phyloP scores from a whole-genome alignment of 163 green algal genomes.

The Chlamydomonas reinhardtii region DNA sequence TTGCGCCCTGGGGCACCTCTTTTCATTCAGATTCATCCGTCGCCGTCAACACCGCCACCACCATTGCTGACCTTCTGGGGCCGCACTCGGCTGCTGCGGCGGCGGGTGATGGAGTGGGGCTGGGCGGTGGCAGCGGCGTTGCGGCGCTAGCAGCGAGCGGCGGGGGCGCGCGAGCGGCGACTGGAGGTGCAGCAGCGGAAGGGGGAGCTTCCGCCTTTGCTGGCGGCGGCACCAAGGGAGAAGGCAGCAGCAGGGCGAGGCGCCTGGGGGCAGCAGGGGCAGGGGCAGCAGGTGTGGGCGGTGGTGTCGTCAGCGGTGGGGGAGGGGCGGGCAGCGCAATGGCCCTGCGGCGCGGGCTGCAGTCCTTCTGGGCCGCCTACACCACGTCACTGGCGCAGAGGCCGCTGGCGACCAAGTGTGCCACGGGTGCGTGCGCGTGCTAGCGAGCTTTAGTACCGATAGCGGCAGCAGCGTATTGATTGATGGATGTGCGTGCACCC shows the following conservation, averaged over 20 bases:
- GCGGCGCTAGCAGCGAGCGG: no score
- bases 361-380: constrained; percentile 36
- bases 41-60: background rate
- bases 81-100: background rate
- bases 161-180: no score
- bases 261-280: background rate
- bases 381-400: constrained; percentile 21
- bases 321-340: background rate
- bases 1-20: no score
- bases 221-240: background rate
- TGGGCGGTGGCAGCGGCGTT: background rate
- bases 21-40: background rate
- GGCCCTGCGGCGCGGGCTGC: constrained; percentile 26
- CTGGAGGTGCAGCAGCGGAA: background rate
- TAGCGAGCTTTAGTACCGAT: no score
- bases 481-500: no score
- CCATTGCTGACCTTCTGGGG: background rate
- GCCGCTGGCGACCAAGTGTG: constrained; percentile 35
- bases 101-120: background rate
- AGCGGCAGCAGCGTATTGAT: no score
- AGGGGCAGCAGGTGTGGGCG: background rate
- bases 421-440: background rate
- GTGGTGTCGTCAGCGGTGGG: background rate
- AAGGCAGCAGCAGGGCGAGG: no score
- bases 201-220: no score